Conservation (phyloP, 225 moss, liverwort and hornwort species). For the Physcomitrellopsis africana region DNA sequence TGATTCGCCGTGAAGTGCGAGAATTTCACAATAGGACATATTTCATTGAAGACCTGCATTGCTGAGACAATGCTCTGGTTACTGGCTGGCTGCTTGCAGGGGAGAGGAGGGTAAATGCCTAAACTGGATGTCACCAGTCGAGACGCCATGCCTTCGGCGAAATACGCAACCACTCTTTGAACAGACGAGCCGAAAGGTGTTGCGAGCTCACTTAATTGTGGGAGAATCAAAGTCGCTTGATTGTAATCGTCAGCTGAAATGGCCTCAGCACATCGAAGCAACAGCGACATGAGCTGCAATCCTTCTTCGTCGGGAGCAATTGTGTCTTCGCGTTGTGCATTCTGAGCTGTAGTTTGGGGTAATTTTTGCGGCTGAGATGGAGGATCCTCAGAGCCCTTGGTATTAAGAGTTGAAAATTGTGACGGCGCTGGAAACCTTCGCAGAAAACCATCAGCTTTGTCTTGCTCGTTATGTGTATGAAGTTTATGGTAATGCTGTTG, state of each 20-base stretch:
- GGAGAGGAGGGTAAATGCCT: constrained; percentile 67
- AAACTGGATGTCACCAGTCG: constrained; percentile 70
- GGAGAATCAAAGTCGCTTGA: constrained; percentile 74
- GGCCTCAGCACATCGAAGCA: constrained; percentile 80
- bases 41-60: constrained; percentile 81
- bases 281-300: constrained; percentile 70
- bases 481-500: background rate
- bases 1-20: constrained; percentile 88
- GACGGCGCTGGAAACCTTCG: constrained; percentile 12
- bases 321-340: constrained; percentile 11
- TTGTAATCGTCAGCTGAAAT: constrained; percentile 75
- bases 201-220: constrained; percentile 76
- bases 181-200: constrained; percentile 82
- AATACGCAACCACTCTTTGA: constrained; percentile 82
- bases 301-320: constrained; percentile 62
- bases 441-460: constrained; percentile 10
- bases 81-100: constrained; percentile 54
- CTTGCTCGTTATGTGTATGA: constrained; percentile 22
- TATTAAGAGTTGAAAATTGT: constrained; percentile 3
- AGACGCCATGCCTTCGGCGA: constrained; percentile 83
- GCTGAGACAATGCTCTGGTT: constrained; percentile 64
- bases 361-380: constrained; percentile 10
- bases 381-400: background rate
- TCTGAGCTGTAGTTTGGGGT: background rate
- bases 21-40: constrained; percentile 81